Base-by-base conservation (phyloP, 2,329 filamentous ascomycete species). In the Fusarium verticillioides region DNA sequence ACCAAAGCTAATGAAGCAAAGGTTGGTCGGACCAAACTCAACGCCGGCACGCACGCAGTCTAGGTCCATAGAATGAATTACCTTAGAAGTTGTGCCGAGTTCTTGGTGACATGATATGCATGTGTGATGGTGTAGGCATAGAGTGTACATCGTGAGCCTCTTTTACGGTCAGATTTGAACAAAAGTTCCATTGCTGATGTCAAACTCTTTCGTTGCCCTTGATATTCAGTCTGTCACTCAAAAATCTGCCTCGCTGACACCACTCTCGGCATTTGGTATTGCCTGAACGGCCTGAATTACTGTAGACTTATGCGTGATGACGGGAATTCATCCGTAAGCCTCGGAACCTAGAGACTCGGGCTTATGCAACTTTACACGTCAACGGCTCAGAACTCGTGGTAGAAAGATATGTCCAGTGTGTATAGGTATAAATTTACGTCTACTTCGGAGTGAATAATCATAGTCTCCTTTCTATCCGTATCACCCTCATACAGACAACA, bases 11-110 rank as follows among this genome's bases (percentile, higher is more conserved):
- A 7, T 9, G 6, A 6, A 23, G n/a, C n/a, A 4, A 15, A 43
- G 18, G n/a, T 8, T 43, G 40, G 15, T 9, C n/a, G 9, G 9
- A 9, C 5, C 15, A 8, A 43, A 7, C 15, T 16, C 15, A 11
- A 10, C 4, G 9, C 9, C 15, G 21, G 7, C 11, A 40, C 19
- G 7, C 12, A 7, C 21, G 21, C 3, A 40, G 39, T 23, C 6
- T 18, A 18, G 40, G 40, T 15, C 15, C 4, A 43, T 18, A 23
- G 15, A 0, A 43, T 5, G 18, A 1, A 11, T 11, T 43, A n/a
- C 10, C 11, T 23, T 10, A 23, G 8, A 15, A n/a, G n/a, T 11
- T 23, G 15, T 23, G 5, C 1, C 11, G 1, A 0, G n/a, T 5
- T 16, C 1, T 23, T 43, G n/a, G 15, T 43, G 40, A 23, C 23